Evolutionary conservation across 495 filamentous ascomycete genomes (phyloP).

Genomic region (Penicillium riverlandense): DNA sequence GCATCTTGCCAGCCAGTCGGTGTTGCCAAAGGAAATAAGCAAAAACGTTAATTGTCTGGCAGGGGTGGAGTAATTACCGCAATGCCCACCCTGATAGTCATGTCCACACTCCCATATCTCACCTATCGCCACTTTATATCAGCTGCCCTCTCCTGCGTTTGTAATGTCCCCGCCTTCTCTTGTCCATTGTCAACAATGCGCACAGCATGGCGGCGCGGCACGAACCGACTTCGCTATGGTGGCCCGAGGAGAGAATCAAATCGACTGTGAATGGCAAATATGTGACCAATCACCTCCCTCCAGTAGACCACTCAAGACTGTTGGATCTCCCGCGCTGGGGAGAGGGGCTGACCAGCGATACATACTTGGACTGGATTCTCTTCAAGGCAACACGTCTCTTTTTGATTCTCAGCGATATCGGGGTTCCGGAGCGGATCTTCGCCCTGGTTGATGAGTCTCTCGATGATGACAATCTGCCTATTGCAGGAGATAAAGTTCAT

Average conservation of each 20-base stretch:
- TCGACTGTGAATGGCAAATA: slow-evolving; percentile 64
- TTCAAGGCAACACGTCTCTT: slow-evolving; percentile 72
- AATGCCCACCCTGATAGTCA: too few species aligned
- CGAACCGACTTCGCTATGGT: slow-evolving; percentile 54
- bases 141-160: background rate
- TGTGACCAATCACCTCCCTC: slow-evolving; percentile 58
- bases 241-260: slow-evolving; percentile 71
- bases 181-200: slow-evolving; percentile 7
- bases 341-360: slow-evolving; percentile 82
- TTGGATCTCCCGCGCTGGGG: slow-evolving; percentile 71
- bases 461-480: slow-evolving; percentile 83
- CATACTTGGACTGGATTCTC: slow-evolving; percentile 90
- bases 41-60: background rate
- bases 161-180: too few species aligned
- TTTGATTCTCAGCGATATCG: slow-evolving; percentile 72
- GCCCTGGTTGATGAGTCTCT: slow-evolving; percentile 76
- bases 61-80: too few species aligned
- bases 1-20: slow-evolving; percentile 15
- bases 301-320: slow-evolving; percentile 56
- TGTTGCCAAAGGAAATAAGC: background rate
- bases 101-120: too few species aligned
- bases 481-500: slow-evolving; percentile 64
- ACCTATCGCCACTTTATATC: too few species aligned
- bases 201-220: slow-evolving; percentile 22
- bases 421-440: slow-evolving; percentile 79